Percentiles rank a stretch among this genome's conserved stretches.
phyloP scores from a whole-genome alignment of 768 basidiomycete species.

The Tulasnella sp. region DNA sequence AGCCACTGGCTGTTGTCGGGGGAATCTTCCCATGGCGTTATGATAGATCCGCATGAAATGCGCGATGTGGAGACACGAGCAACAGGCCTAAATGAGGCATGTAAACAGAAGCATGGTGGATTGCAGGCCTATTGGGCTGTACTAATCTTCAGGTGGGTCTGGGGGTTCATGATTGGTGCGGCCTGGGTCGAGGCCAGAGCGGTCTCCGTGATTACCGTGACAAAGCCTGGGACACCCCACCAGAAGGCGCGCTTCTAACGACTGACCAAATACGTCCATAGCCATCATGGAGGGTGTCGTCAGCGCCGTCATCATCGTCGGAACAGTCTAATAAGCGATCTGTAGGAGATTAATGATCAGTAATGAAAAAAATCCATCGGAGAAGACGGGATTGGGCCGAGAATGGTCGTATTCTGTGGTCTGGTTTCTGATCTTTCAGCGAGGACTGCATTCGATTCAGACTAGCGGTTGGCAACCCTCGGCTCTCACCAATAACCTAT shows the following conservation, averaged over 20 bases:
- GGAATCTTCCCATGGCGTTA: conserved; percentile 7
- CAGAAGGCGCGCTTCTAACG: not conserved
- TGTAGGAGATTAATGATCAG: not conserved
- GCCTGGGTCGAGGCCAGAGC: conserved; percentile 6
- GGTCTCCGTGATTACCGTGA: conserved; percentile 1
- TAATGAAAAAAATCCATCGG: not conserved
- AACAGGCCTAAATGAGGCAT: conserved; percentile 4
- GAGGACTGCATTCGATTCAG: conserved; percentile 3
- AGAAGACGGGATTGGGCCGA: not conserved
- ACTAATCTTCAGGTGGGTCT: not conserved
- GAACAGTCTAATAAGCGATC: not conserved
- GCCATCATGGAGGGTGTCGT: not conserved
- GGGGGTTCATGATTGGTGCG: conserved; percentile 6
- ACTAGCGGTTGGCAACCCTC: not conserved
- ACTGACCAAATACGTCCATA: not conserved
- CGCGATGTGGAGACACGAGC: not conserved
- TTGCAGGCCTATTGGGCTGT: conserved; percentile 3
- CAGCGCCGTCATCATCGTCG: not conserved
- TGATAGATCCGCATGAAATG: conserved; percentile 6
- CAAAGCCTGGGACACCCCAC: not conserved
- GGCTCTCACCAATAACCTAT: not conserved
- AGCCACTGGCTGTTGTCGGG: not conserved
- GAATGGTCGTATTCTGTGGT: not conserved
- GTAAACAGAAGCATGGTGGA: conserved; percentile 2
- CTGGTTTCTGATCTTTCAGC: conserved; percentile 2